These are phyloP conservation scores for Silene vulgaris DNA, from an alignment of 179 eudicot species.

Conservation along the genomic window DNA sequence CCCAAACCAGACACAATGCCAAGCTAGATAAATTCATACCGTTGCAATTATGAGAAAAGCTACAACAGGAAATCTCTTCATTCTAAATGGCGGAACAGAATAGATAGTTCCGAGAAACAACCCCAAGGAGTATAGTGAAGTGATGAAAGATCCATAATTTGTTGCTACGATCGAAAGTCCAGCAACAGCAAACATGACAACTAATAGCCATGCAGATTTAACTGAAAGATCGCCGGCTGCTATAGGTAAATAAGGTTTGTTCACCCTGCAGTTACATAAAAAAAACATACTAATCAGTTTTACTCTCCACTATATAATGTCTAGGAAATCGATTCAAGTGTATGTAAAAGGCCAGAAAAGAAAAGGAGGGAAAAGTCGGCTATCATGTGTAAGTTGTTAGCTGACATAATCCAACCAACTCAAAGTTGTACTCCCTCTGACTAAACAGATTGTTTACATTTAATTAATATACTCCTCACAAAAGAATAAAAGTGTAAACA, in stretches of 20 bases:
- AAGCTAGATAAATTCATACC: constrained; percentile 37
- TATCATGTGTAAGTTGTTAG: background rate
- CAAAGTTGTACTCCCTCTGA: background rate
- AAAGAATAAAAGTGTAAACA: too few species aligned
- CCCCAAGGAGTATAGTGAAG: constrained; percentile 78
- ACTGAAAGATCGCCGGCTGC: constrained; percentile 99
- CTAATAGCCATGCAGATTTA: constrained; percentile 86
- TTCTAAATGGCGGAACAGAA: constrained; percentile 94
- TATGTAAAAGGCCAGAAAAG: background rate
- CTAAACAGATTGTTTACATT: too few species aligned
- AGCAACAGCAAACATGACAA: constrained; percentile 59
- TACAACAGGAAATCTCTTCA: constrained; percentile 87
- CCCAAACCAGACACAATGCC: background rate
- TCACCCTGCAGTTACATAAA: constrained; percentile 59
- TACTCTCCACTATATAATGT: background rate
- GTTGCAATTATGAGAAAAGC: constrained; percentile 97
- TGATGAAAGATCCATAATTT: constrained; percentile 87
- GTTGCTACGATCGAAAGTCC: constrained; percentile 73
- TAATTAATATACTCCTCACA: too few species aligned
- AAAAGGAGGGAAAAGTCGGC: background rate
- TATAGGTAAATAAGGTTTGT: constrained; percentile 95
- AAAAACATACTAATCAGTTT: constrained; percentile 16
- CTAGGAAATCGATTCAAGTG: background rate
- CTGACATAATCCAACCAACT: background rate
- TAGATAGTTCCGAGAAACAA: constrained; percentile 95